These are phyloP conservation scores for Daldinia decipiens DNA, from an alignment of 495 filamentous ascomycete species.

Conservation along the genomic window DNA sequence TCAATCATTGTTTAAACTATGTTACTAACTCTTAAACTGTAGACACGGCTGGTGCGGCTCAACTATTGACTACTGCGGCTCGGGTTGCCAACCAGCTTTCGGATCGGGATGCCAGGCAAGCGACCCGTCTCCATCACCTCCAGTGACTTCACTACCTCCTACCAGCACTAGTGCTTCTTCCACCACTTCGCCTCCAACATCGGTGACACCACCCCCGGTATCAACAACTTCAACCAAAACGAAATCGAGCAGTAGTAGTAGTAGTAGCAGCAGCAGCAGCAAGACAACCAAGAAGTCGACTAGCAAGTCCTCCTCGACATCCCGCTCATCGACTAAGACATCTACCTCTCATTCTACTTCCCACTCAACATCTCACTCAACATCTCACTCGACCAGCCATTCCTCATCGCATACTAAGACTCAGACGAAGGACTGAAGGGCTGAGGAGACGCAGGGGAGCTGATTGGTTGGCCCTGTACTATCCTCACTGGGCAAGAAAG, in stretches of 20 bases:
- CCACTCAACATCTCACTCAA: slow-evolving; percentile 19
- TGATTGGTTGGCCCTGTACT: not conserved
- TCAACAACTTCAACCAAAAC: slow-evolving; percentile 37
- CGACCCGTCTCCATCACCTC: slow-evolving; percentile 30
- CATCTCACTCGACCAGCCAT: slow-evolving; percentile 30
- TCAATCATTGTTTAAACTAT: slow-evolving; percentile 1
- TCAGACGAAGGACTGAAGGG: slow-evolving; percentile 10
- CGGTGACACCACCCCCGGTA: slow-evolving; percentile 7
- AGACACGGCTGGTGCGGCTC: slow-evolving; percentile 52
- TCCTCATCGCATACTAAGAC: slow-evolving; percentile 26
- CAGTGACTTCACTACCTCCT: slow-evolving; percentile 24
- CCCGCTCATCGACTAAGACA: slow-evolving; percentile 1
- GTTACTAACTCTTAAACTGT: slow-evolving; percentile 15
- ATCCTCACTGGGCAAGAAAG: slow-evolving; percentile 7
- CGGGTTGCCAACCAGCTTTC: slow-evolving; percentile 53
- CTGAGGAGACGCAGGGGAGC: slow-evolving; percentile 15
- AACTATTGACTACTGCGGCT: slow-evolving; percentile 53
- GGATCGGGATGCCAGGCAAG: slow-evolving; percentile 53
- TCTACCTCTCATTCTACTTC: slow-evolving; percentile 12
- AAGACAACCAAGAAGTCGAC: slow-evolving; percentile 24
- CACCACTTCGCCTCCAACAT: slow-evolving; percentile 20
- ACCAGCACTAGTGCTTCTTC: slow-evolving; percentile 31
- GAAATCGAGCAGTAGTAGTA: slow-evolving; percentile 26
- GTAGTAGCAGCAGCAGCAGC: slow-evolving; percentile 22
- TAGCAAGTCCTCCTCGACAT: slow-evolving; percentile 17